These are phyloP conservation scores for Metschnikowia drakensbergensis DNA, from an alignment of 805 yeast species.

Conservation along the genomic window DNA sequence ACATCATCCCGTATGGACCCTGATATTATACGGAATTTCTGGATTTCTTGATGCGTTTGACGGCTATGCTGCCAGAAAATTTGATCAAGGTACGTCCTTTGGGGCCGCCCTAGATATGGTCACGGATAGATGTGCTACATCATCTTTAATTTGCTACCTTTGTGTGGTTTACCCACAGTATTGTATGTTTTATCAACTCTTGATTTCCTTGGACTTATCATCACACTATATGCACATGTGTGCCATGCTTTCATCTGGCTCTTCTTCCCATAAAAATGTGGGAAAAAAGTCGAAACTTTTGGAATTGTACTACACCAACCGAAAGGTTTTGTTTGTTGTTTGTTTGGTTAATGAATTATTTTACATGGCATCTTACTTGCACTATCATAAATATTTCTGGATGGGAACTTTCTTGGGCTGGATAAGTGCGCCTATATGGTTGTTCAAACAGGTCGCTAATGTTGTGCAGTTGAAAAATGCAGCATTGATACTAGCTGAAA, in stretches of 20 bases:
- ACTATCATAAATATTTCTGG: conserved; percentile 59
- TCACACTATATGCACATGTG: conserved; percentile 99
- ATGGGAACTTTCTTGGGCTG: conserved; percentile 57
- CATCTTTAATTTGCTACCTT: conserved; percentile 84
- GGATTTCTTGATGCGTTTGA: conserved; percentile 94
- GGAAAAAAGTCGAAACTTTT: conserved; percentile 69
- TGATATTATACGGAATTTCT: conserved; percentile 74
- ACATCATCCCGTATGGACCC: conserved; percentile 75
- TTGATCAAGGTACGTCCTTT: conserved; percentile 81
- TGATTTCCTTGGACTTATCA: conserved; percentile 82
- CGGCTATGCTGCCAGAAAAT: conserved; percentile 90
- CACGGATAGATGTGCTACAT: conserved; percentile 95
- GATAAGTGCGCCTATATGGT: conserved; percentile 78
- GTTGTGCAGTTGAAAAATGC: conserved; percentile 87
- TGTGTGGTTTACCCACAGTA: conserved; percentile 74
- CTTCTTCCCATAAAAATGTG: conserved; percentile 78
- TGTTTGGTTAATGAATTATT: conserved; percentile 93
- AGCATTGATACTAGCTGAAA: conserved; percentile 69
- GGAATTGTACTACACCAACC: conserved; percentile 82
- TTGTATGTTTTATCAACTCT: conserved; percentile 70
- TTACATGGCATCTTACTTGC: conserved; percentile 83
- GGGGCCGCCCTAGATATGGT: conserved; percentile 99
- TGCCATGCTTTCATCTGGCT: conserved; percentile 80
- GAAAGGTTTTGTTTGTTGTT: conserved; percentile 76
- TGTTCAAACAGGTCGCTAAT: conserved; percentile 86